phyloP scores from a whole-genome alignment of 352 stramenopile genomes.

The Globisporangium yorkense region DNA sequence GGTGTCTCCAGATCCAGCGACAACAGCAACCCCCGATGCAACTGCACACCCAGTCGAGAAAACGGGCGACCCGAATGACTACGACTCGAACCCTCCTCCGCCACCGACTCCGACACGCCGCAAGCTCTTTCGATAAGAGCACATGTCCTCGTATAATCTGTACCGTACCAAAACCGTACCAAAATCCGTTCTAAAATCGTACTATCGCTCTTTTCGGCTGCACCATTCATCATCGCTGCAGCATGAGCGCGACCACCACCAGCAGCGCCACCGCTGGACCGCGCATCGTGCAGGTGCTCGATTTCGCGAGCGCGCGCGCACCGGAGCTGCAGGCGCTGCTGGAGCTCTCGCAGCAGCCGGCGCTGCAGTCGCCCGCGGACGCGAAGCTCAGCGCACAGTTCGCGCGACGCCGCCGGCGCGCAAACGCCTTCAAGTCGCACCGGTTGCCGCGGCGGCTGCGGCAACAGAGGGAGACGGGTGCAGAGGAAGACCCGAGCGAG shows the following conservation, averaged over 20 bases:
- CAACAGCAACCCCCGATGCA: too few relatives aligned
- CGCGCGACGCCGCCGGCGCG: slow-evolving; percentile 62
- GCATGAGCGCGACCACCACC: neutral
- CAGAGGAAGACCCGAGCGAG: neutral
- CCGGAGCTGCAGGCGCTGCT: slow-evolving; percentile 73
- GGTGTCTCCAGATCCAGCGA: neutral
- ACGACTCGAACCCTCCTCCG: neutral
- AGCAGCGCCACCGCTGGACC: neutral
- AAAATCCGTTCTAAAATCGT: too few relatives aligned
- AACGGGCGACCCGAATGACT: slow-evolving; percentile 3
- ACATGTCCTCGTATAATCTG: too few relatives aligned
- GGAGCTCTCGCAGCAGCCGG: slow-evolving; percentile 35
- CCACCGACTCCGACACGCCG: slow-evolving; percentile 1
- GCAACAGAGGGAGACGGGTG: slow-evolving; percentile 3
- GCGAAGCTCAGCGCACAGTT: slow-evolving; percentile 43
- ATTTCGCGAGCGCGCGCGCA: slow-evolving; percentile 63
- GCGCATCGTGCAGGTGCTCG: slow-evolving; percentile 72
- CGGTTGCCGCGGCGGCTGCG: slow-evolving; percentile 57
- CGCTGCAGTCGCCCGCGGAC: slow-evolving; percentile 19
- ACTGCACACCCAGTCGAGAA: neutral
- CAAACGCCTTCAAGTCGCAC: slow-evolving; percentile 78
- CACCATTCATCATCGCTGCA: too few relatives aligned
- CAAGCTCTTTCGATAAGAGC: slow-evolving; percentile 5
- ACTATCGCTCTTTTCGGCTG: too few relatives aligned
- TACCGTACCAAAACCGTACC: neutral